These are phyloP conservation scores for Aaosphaeria arxii DNA, from an alignment of 2,329 filamentous ascomycete genomes.

Conservation along the genomic window DNA sequence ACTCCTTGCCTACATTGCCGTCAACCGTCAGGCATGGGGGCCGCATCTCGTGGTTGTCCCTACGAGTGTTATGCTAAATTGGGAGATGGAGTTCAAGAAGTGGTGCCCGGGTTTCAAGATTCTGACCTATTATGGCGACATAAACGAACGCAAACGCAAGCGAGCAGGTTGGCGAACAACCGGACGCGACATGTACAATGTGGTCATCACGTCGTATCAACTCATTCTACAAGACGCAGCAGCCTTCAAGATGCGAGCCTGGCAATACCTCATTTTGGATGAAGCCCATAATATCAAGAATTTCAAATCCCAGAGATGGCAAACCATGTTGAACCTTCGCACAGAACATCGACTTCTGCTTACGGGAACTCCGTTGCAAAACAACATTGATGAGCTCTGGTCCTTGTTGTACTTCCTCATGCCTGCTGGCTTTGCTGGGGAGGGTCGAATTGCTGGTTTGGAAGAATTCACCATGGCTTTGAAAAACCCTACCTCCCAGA, in stretches of 20 bases:
- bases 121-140: constrained; percentile 90
- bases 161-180: constrained; percentile 91
- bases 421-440: constrained; percentile 78
- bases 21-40: constrained; percentile 88
- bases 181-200: constrained; percentile 76
- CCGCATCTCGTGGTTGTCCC: constrained; percentile 94
- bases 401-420: constrained; percentile 95
- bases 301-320: constrained; percentile 96
- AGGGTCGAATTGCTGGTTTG: constrained; percentile 89
- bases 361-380: constrained; percentile 93
- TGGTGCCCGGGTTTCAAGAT: constrained; percentile 98
- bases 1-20: constrained; percentile 86
- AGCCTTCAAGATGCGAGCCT: constrained; percentile 85
- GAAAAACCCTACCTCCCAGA: constrained; percentile 90
- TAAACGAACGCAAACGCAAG: constrained; percentile 88
- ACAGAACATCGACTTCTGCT: constrained; percentile 82
- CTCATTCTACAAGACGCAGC: constrained; percentile 91
- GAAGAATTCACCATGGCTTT: constrained; percentile 97
- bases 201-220: constrained; percentile 96
- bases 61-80: constrained; percentile 97
- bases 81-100: constrained; percentile 99
- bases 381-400: constrained; percentile 96
- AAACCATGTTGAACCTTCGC: constrained; percentile 89
- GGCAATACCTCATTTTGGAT: constrained; percentile 98
- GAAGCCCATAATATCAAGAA: constrained; percentile 99